These are phyloP conservation scores for Fusarium anthophilum DNA, from an alignment of 2,329 filamentous ascomycete genomes.

Conservation along the genomic window DNA sequence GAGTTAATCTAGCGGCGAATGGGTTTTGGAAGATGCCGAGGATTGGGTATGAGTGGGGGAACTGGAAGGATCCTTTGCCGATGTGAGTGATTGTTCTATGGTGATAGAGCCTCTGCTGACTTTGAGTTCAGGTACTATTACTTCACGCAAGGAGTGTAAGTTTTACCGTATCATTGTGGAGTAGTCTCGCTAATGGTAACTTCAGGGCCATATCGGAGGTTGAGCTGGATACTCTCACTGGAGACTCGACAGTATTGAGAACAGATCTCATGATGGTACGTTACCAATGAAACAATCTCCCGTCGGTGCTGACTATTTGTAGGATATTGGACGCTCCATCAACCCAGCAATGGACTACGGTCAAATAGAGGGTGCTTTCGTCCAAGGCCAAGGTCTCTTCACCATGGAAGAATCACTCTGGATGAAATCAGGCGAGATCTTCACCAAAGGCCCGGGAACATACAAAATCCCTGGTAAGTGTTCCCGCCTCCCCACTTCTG, in stretches of 20 bases:
- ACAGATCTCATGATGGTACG: neutral
- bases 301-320: accelerated
- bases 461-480: neutral
- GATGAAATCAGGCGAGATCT: neutral
- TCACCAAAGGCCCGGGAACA: constrained; percentile 1
- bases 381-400: neutral
- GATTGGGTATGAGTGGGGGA: constrained; percentile 89
- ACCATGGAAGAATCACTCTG: neutral
- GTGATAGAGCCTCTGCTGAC: neutral
- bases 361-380: neutral
- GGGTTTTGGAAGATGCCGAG: constrained; percentile 94
- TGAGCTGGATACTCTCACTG: neutral
- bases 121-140: neutral
- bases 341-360: constrained; percentile 4
- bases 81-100: neutral
- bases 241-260: neutral
- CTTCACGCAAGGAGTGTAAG: constrained; percentile 1
- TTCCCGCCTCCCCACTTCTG: no score
- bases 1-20: constrained; percentile 88
- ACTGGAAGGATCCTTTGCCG: constrained; percentile 91
- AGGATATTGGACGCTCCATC: neutral
- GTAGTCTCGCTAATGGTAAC: neutral
- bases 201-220: neutral
- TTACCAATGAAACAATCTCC: accelerated
- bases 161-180: accelerated